Base-by-base conservation (phyloP, 2,329 filamentous ascomycete species). In the Trichoderma atroviride region DNA sequence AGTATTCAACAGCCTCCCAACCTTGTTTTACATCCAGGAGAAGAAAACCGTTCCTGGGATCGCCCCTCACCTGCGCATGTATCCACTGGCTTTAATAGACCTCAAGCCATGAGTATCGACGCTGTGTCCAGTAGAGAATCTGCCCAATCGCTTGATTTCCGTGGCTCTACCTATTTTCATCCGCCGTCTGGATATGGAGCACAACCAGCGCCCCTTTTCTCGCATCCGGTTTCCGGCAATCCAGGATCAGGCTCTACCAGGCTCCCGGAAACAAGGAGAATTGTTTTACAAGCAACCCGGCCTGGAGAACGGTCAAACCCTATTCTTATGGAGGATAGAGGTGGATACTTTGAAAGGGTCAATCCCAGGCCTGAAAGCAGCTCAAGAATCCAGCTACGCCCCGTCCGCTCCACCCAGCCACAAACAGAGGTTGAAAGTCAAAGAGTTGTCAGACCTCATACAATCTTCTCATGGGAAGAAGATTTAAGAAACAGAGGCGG, bases 311-410 rank as follows among this genome's bases (percentile, higher is more conserved):
- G 75, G 50, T 73, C 74, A n/a, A 78, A 76, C 27, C 77, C 77
- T 22, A 75, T 81, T 58, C 65, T 81, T 71, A 82, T 82, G 80
- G 79, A 81, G 71, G 79, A 81, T 72, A 76, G 79, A 35, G 79
- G 79, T 68, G 78, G 79, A 19, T 80, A 81, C 65, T 79, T 74
- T 70, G 80, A 79, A 71, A 78, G 77, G 68, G 74, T 81, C 43
- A 70, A 73, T 69, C 43, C 43, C n/a, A 55, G 31, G 16, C 55
- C 59, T 40, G 69, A 69, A 31, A 27, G 57, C 24, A 29, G 61
- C 29, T 31, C 43, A 27, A 57, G 64, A 29, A 53, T 62, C 27
- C 62, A 66, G 47, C 64, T 69, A 24, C 71, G 61, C 59, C 68
- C 70, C 60, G 55, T 70, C 16, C 72, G 69, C 40, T 33, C 65